These are phyloP conservation scores for Saprolegnia diclina DNA, from an alignment of 352 stramenopile genomes.

Conservation along the genomic window DNA sequence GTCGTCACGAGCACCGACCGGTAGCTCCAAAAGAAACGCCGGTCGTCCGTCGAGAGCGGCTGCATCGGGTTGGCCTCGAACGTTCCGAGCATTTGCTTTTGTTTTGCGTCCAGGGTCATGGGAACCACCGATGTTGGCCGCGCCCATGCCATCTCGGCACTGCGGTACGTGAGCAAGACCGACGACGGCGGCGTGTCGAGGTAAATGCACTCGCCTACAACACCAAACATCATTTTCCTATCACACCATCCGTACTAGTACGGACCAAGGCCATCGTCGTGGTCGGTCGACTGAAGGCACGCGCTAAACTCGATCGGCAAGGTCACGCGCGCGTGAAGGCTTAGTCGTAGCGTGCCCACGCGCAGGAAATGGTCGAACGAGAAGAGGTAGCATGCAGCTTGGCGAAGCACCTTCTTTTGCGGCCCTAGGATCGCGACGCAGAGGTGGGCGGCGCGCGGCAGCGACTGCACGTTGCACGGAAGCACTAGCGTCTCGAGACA, in stretches of 20 bases:
- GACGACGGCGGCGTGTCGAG: background rate
- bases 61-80: conserved; percentile 63
- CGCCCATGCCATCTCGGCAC: conserved; percentile 4
- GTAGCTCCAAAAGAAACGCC: conserved; percentile 64
- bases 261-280: background rate
- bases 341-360: background rate
- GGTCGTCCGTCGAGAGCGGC: conserved; percentile 50
- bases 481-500: background rate
- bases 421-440: background rate
- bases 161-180: conserved; percentile 20
- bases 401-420: background rate
- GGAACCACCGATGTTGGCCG: background rate
- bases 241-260: too few species aligned
- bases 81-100: conserved; percentile 42
- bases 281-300: background rate
- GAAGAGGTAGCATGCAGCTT: conserved; percentile 9
- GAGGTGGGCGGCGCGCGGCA: conserved; percentile 18
- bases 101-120: background rate
- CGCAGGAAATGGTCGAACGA: conserved; percentile 25
- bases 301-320: conserved; percentile 20
- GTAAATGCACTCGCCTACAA: too few species aligned
- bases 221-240: too few species aligned
- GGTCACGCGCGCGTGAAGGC: background rate
- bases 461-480: conserved; percentile 12
- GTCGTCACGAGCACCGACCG: conserved; percentile 44